These are phyloP conservation scores for Spathaspora arborariae DNA, from an alignment of 805 yeast genomes.

Conservation along the genomic window DNA sequence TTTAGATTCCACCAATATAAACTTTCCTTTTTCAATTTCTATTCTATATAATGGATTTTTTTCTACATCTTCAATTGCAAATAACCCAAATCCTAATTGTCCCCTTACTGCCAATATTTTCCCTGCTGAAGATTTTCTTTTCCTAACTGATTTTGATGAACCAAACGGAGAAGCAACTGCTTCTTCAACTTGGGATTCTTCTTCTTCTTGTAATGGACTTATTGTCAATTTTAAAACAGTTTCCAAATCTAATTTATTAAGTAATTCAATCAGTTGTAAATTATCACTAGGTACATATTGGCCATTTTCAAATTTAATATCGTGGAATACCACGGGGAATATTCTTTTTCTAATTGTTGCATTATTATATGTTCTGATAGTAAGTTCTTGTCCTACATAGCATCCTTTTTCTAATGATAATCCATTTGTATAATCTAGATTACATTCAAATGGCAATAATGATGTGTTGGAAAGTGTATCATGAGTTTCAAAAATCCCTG, in stretches of 20 bases:
- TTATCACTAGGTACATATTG: background rate
- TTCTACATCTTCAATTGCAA: slow-evolving; percentile 45
- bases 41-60: slow-evolving; percentile 34
- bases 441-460: slow-evolving; percentile 75
- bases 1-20: slow-evolving; percentile 47
- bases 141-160: slow-evolving; percentile 20
- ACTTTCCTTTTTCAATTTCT: slow-evolving; percentile 17
- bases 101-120: slow-evolving; percentile 53
- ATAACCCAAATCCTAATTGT: slow-evolving; percentile 63
- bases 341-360: slow-evolving; percentile 82
- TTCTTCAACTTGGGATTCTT: slow-evolving; percentile 1
- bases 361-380: slow-evolving; percentile 79
- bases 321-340: slow-evolving; percentile 54
- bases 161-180: slow-evolving; percentile 41
- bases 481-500: slow-evolving; percentile 36
- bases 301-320: slow-evolving; percentile 6
- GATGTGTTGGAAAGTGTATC: slow-evolving; percentile 29
- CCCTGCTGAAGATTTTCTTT: slow-evolving; percentile 51
- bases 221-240: slow-evolving; percentile 14
- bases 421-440: slow-evolving; percentile 77
- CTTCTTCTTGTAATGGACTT: slow-evolving; percentile 17
- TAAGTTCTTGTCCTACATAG: slow-evolving; percentile 93
- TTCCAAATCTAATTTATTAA: slow-evolving; percentile 12
- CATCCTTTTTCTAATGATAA: slow-evolving; percentile 91
- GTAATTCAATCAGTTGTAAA: slow-evolving; percentile 1